Conservation (phyloP, 768 basidiomycete species). For the Rhizopogon vesiculosus region DNA sequence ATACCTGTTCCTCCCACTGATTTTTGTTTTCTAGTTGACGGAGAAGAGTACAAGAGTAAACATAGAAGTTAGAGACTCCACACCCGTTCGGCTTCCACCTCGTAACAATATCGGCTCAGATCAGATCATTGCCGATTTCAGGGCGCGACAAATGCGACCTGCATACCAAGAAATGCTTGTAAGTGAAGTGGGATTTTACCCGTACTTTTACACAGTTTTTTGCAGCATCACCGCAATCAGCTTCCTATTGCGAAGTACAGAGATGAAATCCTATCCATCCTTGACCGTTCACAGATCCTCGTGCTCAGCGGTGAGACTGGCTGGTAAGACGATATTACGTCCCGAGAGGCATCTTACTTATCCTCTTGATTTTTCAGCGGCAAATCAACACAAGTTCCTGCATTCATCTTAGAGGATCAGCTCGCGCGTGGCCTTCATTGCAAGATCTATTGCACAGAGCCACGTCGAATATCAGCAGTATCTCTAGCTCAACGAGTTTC, state of each 20-base stretch:
- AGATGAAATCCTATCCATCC: slow-evolving; percentile 58
- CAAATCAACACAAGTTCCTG: slow-evolving; percentile 94
- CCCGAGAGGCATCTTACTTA: slow-evolving; percentile 23
- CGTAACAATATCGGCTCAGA: slow-evolving; percentile 31
- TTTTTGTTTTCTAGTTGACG: slow-evolving; percentile 10
- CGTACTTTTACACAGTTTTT: background rate
- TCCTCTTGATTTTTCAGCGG: slow-evolving; percentile 49
- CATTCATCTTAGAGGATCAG: slow-evolving; percentile 89
- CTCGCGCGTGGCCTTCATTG: slow-evolving; percentile 76
- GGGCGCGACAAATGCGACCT: slow-evolving; percentile 51
- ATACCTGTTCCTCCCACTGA: background rate
- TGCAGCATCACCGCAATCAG: slow-evolving; percentile 64
- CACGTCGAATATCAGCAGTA: slow-evolving; percentile 92
- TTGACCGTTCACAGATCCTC: slow-evolving; percentile 77
- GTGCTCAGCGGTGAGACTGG: slow-evolving; percentile 85
- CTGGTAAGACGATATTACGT: slow-evolving; percentile 45
- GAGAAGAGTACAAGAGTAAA: slow-evolving; percentile 15
- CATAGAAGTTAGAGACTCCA: slow-evolving; percentile 10
- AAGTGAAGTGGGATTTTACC: slow-evolving; percentile 21
- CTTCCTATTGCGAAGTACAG: slow-evolving; percentile 88
- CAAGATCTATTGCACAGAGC: slow-evolving; percentile 94
- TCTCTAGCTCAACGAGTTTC: slow-evolving; percentile 94
- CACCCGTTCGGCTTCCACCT: background rate
- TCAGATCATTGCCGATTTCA: slow-evolving; percentile 54
- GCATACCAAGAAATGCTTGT: slow-evolving; percentile 91